Evolutionary conservation across 768 basidiomycete species (phyloP).

Genomic region (Exsudoporus frostii): DNA sequence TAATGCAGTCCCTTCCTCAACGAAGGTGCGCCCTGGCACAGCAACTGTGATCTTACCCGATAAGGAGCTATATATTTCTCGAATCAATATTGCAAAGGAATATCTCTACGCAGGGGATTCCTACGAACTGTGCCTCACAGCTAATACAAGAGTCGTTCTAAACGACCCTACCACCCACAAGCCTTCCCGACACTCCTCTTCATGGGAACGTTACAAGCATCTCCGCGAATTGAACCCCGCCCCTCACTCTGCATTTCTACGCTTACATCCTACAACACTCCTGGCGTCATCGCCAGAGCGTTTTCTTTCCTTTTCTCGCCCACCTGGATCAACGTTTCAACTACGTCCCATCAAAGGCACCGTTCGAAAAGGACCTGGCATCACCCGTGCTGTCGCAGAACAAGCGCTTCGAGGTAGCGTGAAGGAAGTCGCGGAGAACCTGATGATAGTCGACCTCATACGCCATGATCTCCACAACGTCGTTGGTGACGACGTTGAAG

Average conservation of each 20-base stretch:
- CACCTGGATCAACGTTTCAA: constrained; percentile 64
- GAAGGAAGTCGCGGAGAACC: constrained; percentile 94
- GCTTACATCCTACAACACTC: constrained; percentile 71
- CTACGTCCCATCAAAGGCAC: constrained; percentile 96
- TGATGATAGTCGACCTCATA: constrained; percentile 98
- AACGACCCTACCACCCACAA: constrained; percentile 31
- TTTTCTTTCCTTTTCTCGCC: constrained; percentile 77
- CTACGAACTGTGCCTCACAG: constrained; percentile 91
- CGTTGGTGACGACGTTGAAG: constrained; percentile 76
- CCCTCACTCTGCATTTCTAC: constrained; percentile 80
- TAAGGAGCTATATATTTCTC: constrained; percentile 57
- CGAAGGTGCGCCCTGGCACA: constrained; percentile 20
- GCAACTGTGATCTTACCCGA: constrained; percentile 52
- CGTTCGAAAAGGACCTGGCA: constrained; percentile 62
- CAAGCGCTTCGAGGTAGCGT: constrained; percentile 57
- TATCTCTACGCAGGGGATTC: constrained; percentile 80
- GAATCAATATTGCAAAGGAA: constrained; percentile 69
- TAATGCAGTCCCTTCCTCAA: constrained; percentile 23
- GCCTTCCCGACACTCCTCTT: constrained; percentile 27
- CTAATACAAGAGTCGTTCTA: constrained; percentile 57
- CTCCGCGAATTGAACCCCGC: constrained; percentile 81
- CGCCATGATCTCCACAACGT: constrained; percentile 87
- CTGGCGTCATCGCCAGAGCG: constrained; percentile 90
- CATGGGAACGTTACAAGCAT: constrained; percentile 72
- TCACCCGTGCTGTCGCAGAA: constrained; percentile 66